These are phyloP conservation scores for Daldinia sp. DNA, from an alignment of 2,329 filamentous ascomycete species.

Conservation along the genomic window DNA sequence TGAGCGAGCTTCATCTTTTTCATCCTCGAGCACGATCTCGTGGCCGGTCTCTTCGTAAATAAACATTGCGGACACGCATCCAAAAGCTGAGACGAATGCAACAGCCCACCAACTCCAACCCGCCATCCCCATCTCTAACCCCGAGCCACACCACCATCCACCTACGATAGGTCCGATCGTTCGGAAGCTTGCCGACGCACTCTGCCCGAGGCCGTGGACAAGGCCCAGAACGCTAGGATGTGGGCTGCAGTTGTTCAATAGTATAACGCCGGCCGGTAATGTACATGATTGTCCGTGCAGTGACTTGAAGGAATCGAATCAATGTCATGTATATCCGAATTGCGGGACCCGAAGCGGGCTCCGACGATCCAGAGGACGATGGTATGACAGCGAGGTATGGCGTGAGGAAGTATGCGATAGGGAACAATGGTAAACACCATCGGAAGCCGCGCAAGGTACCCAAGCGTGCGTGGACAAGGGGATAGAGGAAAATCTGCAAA, in stretches of 20 bases:
- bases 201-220: constrained; percentile 63
- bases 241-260: constrained; percentile 68
- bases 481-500: constrained; percentile 74
- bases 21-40: constrained; percentile 60
- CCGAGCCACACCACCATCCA: constrained; percentile 57
- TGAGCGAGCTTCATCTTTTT: constrained; percentile 38
- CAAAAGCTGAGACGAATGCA: constrained; percentile 60
- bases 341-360: constrained; percentile 56
- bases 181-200: constrained; percentile 58
- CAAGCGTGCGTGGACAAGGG: constrained; percentile 67
- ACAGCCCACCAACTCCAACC: constrained; percentile 59
- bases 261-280: constrained; percentile 64
- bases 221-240: constrained; percentile 66
- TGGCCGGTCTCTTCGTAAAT: constrained; percentile 72
- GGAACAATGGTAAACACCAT: constrained; percentile 71
- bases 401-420: constrained; percentile 71
- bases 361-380: constrained; percentile 53
- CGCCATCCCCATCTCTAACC: constrained; percentile 56
- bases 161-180: constrained; percentile 61
- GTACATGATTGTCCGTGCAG: constrained; percentile 77
- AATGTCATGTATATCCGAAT: constrained; percentile 69
- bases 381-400: constrained; percentile 73
- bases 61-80: constrained; percentile 65
- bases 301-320: constrained; percentile 73
- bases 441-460: constrained; percentile 74